Evolutionary conservation across 257 asterid species (phyloP).

Genomic region (Nicotiana undulata): DNA sequence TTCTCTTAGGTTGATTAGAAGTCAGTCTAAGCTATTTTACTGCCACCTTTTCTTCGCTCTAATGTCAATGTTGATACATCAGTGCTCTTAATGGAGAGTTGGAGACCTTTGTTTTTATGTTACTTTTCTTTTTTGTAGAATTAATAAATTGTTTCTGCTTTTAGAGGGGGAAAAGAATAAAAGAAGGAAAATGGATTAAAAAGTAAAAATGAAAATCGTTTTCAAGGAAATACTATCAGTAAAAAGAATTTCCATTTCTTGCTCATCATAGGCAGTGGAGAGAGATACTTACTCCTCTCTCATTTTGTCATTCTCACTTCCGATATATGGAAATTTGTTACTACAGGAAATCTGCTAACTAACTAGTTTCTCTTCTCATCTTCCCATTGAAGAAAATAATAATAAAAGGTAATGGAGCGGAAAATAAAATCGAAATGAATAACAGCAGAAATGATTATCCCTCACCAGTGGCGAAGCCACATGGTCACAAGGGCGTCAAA

Average conservation of each 20-base stretch:
- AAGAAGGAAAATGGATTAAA: not conserved
- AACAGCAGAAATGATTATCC: too few species aligned
- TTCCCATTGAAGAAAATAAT: too few species aligned
- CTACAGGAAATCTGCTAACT: not conserved
- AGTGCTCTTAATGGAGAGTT: not conserved
- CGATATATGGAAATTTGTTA: not conserved
- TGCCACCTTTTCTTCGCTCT: not conserved
- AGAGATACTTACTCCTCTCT: not conserved
- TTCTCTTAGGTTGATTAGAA: not conserved
- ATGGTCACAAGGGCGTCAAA: too few species aligned
- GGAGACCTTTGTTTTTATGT: not conserved
- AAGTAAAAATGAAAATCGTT: not conserved
- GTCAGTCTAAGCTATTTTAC: not conserved
- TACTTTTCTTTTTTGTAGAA: not conserved
- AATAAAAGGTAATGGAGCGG: too few species aligned
- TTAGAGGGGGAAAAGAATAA: not conserved
- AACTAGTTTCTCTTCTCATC: too few species aligned
- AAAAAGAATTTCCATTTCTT: not conserved
- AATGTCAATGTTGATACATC: not conserved
- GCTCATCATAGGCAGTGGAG: not conserved
- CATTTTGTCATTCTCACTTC: not conserved
- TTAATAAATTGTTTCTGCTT: too few species aligned
- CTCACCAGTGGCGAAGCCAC: too few species aligned
- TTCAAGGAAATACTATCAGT: not conserved
- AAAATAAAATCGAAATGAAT: not conserved